Conservation (phyloP, 179 eudicot genomes). For the Patellifolia procumbens region DNA sequence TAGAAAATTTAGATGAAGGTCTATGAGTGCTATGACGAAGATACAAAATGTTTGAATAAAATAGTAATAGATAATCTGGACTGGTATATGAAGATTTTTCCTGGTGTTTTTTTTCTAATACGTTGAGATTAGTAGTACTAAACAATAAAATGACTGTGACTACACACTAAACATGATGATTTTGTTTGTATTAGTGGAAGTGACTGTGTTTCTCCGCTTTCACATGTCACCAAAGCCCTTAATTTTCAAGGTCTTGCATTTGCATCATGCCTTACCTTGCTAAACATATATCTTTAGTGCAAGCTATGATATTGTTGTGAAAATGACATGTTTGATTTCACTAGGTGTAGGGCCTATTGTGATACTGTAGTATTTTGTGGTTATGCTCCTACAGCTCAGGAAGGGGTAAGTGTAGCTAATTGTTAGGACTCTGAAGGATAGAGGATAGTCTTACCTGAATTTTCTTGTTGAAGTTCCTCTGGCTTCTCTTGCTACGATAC, state of each 20-base stretch:
- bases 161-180: slow-evolving; percentile 1
- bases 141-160: slow-evolving; percentile 9
- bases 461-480: slow-evolving; percentile 86
- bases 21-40: slow-evolving; percentile 2
- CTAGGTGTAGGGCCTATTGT: slow-evolving; percentile 4
- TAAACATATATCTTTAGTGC: slow-evolving; percentile 14
- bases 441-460: slow-evolving; percentile 43
- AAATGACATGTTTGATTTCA: slow-evolving; percentile 20
- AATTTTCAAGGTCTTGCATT: slow-evolving; percentile 11
- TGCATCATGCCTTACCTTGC: slow-evolving; percentile 1
- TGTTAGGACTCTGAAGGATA: background rate
- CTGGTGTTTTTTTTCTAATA: slow-evolving; percentile 1
- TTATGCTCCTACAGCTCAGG: background rate
- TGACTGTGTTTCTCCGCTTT: slow-evolving; percentile 24
- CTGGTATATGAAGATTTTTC: background rate
- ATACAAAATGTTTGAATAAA: background rate
- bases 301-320: slow-evolving; percentile 10
- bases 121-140: background rate
- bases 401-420: background rate
- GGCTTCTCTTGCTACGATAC: slow-evolving; percentile 78
- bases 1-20: background rate
- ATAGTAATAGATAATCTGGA: background rate
- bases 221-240: slow-evolving; percentile 8
- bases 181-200: slow-evolving; percentile 21
- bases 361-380: background rate